A percentile compares a stretch with the other conserved stretches of the same genome.
phyloP scores from a whole-genome alignment of 495 filamentous ascomycete genomes.

The Cudoniella acicularis region DNA sequence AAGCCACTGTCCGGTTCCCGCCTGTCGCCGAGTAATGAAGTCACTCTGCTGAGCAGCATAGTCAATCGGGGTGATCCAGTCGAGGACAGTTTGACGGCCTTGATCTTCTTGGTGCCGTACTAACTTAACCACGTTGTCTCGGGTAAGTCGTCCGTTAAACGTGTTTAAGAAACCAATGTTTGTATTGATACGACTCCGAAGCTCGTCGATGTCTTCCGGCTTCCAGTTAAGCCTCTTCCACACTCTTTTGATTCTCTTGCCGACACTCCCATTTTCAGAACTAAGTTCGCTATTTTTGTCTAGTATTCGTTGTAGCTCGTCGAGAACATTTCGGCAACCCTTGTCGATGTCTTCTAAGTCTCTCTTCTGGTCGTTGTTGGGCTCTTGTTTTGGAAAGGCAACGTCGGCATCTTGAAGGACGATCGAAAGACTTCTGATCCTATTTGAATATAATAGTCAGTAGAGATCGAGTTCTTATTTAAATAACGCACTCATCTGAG shows the following conservation, averaged over 20 bases:
- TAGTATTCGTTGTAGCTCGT: slow-evolving; percentile 9
- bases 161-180: slow-evolving; percentile 24
- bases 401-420: slow-evolving; percentile 24
- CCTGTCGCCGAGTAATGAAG: no score
- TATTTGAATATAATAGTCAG: slow-evolving; percentile 6
- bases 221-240: slow-evolving; percentile 33
- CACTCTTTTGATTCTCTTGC: slow-evolving; percentile 9
- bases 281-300: slow-evolving; percentile 7
- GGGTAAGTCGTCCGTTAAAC: slow-evolving; percentile 10
- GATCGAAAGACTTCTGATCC: slow-evolving; percentile 24
- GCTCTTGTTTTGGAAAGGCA: neutral
- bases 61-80: no score
- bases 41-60: no score
- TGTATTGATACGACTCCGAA: slow-evolving; percentile 23
- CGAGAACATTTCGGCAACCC: slow-evolving; percentile 12
- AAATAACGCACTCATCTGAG: slow-evolving; percentile 16
- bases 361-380: slow-evolving; percentile 6
- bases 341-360: slow-evolving; percentile 5
- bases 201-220: slow-evolving; percentile 27
- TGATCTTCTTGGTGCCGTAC: no score
- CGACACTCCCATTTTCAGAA: neutral
- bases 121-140: no score
- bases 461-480: neutral
- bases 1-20: no score
- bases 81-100: no score